Percentiles rank a stretch among this genome's conserved stretches.
These are phyloP conservation scores for Saccharomycopsis crataegensis DNA, from an alignment of 1,139 yeast genomes.

Conservation along the genomic window DNA sequence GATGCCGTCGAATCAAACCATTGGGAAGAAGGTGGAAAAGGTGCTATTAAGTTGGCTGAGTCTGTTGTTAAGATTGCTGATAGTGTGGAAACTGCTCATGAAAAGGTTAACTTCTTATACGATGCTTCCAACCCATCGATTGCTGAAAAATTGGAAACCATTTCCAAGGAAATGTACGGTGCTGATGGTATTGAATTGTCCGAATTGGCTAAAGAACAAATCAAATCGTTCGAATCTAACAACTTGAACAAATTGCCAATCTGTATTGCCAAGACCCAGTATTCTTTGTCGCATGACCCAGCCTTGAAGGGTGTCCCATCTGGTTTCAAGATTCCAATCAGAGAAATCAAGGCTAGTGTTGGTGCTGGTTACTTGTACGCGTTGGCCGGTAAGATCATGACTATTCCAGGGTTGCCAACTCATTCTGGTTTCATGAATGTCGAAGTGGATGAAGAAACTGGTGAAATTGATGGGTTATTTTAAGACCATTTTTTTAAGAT, in stretches of 20 bases:
- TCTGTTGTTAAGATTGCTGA: conserved; percentile 23
- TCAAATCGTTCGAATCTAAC: conserved; percentile 77
- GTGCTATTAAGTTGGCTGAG: conserved; percentile 83
- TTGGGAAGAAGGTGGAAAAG: conserved; percentile 97
- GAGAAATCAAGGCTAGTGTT: conserved; percentile 88
- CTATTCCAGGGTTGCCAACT: conserved; percentile 96
- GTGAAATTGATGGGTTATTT: conserved; percentile 92
- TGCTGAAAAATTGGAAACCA: conserved; percentile 74
- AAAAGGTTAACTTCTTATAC: conserved; percentile 62
- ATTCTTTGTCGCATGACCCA: conserved; percentile 93
- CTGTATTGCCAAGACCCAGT: conserved; percentile 97
- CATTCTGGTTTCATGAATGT: conserved; percentile 97
- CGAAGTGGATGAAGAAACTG: conserved; percentile 77
- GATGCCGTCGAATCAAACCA: conserved; percentile 94
- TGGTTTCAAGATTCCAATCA: conserved; percentile 88
- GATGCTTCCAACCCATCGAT: conserved; percentile 60
- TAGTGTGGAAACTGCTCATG: conserved; percentile 23
- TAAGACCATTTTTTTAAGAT: conserved; percentile 28
- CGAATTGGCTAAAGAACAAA: conserved; percentile 78
- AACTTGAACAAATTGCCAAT: conserved; percentile 91
- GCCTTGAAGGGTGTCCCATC: conserved; percentile 90
- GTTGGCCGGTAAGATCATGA: conserved; percentile 93
- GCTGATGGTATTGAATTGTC: conserved; percentile 83
- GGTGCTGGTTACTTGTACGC: conserved; percentile 98
- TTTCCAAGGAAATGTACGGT: conserved; percentile 91